Percentiles rank a stretch among this genome's conserved stretches.
Conservation (phyloP, 2,329 filamentous ascomycete genomes). For the Ophidiomyces ophidiicola region DNA sequence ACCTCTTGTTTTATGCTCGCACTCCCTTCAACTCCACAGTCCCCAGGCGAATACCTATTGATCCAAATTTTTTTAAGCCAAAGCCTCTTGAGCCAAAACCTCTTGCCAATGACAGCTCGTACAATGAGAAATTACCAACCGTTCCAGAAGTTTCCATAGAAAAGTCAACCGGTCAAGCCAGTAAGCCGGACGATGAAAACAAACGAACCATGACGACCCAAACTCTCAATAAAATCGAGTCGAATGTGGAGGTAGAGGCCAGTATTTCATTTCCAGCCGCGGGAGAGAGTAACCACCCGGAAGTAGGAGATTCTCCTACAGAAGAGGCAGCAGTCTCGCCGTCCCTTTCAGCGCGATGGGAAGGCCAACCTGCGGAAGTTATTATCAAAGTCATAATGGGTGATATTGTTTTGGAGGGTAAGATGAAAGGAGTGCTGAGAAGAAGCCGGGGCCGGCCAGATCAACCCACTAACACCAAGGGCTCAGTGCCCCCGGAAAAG, state of each 20-base stretch:
- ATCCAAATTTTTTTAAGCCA: too few relatives aligned
- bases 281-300: background rate
- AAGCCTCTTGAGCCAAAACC: too few relatives aligned
- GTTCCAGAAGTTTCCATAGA: too few relatives aligned
- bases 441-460: constrained; percentile 6
- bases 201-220: too few relatives aligned
- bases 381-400: constrained; percentile 13
- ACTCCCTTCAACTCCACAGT: too few relatives aligned
- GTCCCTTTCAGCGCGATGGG: constrained; percentile 1
- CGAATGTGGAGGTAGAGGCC: background rate
- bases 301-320: constrained; percentile 4
- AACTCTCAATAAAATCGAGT: background rate
- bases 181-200: too few relatives aligned
- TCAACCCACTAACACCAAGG: background rate
- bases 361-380: constrained; percentile 13
- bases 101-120: too few relatives aligned
- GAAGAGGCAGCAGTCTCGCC: background rate
- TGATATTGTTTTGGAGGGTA: constrained; percentile 12
- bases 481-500: constrained; percentile 6
- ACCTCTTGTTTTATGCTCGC: too few relatives aligned
- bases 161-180: too few relatives aligned
- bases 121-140: too few relatives aligned
- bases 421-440: constrained; percentile 11
- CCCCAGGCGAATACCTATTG: too few relatives aligned
- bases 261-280: background rate